Conservation (phyloP, 2,329 filamentous ascomycete species). For the Cylindrodendrum hubeiense region DNA sequence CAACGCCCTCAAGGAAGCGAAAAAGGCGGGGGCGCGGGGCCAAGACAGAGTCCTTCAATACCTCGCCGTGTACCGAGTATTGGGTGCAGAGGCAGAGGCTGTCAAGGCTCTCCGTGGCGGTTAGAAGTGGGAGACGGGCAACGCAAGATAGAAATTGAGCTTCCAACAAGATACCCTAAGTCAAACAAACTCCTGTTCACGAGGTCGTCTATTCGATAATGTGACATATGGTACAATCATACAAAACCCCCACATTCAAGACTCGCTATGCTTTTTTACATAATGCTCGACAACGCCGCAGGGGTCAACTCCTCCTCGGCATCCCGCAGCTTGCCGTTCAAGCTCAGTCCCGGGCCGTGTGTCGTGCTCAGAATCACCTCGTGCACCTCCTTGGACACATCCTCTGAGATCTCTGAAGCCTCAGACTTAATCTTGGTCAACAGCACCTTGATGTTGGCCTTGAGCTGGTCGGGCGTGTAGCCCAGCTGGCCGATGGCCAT, state of each 20-base stretch:
- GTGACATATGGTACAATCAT: conserved; percentile 56
- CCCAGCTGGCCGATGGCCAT: conserved; percentile 92
- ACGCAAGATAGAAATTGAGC: conserved; percentile 39
- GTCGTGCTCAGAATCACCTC: conserved; percentile 88
- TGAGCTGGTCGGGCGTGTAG: conserved; percentile 88
- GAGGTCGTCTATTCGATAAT: conserved; percentile 42
- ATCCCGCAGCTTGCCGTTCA: conserved; percentile 83
- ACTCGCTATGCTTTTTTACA: conserved; percentile 54
- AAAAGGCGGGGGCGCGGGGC: conserved; percentile 56
- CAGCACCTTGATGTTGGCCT: conserved; percentile 84
- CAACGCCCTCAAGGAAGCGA: conserved; percentile 61
- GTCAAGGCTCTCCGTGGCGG: conserved; percentile 60
- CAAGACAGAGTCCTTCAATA: conserved; percentile 63
- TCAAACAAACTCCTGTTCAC: conserved; percentile 20
- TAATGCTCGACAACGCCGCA: conserved; percentile 64
- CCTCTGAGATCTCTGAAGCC: conserved; percentile 75
- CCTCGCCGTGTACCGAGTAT: conserved; percentile 64
- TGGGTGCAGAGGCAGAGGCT: conserved; percentile 66
- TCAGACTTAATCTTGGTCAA: conserved; percentile 84
- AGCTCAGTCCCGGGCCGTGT: conserved; percentile 85
- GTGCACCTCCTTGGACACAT: conserved; percentile 59
- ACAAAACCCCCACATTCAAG: conserved; percentile 34
- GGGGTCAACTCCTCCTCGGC: conserved; percentile 68
- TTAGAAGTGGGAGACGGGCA: conserved; percentile 33
- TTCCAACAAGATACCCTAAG: conserved; percentile 47